phyloP scores from a whole-genome alignment of 148 eudicot species.

The Rheum nobile region DNA sequence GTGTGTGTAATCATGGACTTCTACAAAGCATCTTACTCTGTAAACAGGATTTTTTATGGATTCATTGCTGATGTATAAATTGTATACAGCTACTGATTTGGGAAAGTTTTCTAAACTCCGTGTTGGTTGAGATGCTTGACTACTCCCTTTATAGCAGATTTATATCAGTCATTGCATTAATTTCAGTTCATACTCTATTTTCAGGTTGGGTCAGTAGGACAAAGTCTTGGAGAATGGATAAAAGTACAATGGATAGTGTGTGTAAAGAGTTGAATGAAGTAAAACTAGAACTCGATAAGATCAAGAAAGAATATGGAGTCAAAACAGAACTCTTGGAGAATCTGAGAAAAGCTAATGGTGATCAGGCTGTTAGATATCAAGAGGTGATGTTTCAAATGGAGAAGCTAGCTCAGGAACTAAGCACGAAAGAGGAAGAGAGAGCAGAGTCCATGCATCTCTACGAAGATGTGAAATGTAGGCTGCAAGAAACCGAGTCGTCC shows the following conservation, averaged over 20 bases:
- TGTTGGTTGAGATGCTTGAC: neutral
- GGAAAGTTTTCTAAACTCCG: neutral
- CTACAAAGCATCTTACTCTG: neutral
- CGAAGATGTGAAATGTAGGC: conserved; percentile 33
- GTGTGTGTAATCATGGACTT: neutral
- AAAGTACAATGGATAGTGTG: conserved; percentile 29
- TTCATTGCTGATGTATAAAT: neutral
- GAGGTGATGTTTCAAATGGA: conserved; percentile 42
- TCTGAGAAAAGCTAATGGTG: conserved; percentile 42
- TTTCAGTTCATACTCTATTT: neutral
- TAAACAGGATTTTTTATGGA: neutral
- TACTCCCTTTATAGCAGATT: neutral
- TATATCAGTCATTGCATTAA: no score
- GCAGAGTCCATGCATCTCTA: conserved; percentile 35
- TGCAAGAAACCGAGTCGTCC: conserved; percentile 34
- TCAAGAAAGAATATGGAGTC: conserved; percentile 35
- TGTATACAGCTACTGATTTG: neutral
- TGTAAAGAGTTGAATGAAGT: conserved; percentile 42
- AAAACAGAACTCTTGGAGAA: conserved; percentile 39
- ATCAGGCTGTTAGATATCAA: conserved; percentile 30
- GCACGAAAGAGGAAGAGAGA: conserved; percentile 39
- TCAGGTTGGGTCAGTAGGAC: neutral
- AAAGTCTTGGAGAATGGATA: no score
- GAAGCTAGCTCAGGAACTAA: conserved; percentile 33
- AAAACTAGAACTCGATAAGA: conserved; percentile 34